Base-by-base conservation (phyloP, 2,329 filamentous ascomycete genomes). In the Chaetomiaceae sp. region DNA sequence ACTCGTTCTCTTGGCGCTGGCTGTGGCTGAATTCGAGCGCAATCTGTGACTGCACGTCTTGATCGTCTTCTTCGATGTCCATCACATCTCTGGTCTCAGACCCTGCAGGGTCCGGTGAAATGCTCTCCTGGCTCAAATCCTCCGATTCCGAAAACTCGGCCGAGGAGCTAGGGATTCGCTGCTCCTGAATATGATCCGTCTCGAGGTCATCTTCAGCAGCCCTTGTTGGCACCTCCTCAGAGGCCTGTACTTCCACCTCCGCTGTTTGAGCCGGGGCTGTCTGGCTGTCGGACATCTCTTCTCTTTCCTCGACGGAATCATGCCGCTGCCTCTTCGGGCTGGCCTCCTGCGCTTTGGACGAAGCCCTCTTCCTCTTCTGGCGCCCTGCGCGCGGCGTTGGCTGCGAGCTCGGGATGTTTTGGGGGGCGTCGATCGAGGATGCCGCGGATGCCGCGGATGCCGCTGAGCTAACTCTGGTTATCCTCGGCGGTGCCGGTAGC, bases 41-140 rank as follows among this genome's bases (percentile, higher is more conserved):
- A 46, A 64, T 60, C 50, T 67, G 62, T 7, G 61, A 64, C 45
- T 66, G 63, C 30, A 66, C 60, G 19, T 64, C 60, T 9, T 55
- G 43, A 30, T 66, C 60, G 16, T 63, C 59, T 6, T 14, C 48
- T 12, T 61, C 57, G 5, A 54, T 19, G 2, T 60, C 55, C 48
- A 60, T 56, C 6, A 21, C 43, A 3, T 56, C 54, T 7, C 14
- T 34, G 9, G n/a, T n/a, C 30, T 46, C 27, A 6, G 30, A 9
- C 1, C n/a, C 21, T 12, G 19, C 21, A 37, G 37, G 35, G 12
- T 45, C 44, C 20, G 48, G 46, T 5, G 33, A 19, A 38, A 10
- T 23, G 10, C 17, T 37, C 30, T 51, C 48, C 16, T 54, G 39
- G 35, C 41, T 40, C 2, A 6, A 9, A 3, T 35, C 19, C 16